Conservation (phyloP, 345 rosid genomes). For the Eucalyptus pumila region DNA sequence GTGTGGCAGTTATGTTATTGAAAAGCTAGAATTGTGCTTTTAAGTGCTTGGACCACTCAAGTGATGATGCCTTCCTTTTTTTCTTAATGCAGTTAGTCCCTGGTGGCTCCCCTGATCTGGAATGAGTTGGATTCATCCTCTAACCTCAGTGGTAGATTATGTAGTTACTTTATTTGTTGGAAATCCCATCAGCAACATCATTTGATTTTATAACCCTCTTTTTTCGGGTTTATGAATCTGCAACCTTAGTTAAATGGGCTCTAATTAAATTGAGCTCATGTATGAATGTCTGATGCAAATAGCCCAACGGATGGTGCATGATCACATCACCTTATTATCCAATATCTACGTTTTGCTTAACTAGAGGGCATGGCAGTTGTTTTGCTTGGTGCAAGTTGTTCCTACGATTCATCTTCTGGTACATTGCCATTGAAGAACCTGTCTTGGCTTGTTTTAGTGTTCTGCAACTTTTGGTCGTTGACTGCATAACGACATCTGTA, state of each 20-base stretch:
- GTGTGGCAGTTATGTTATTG: background rate
- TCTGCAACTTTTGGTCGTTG: background rate
- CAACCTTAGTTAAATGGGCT: background rate
- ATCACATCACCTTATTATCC: background rate
- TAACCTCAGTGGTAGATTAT: background rate
- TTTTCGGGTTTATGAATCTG: background rate
- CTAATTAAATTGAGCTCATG: background rate
- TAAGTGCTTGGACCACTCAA: background rate
- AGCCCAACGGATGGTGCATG: background rate
- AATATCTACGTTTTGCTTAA: background rate
- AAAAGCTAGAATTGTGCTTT: background rate
- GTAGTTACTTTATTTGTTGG: background rate
- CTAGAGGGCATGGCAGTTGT: background rate
- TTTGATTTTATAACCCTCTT: background rate
- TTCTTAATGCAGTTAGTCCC: conserved; percentile 73
- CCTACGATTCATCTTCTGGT: background rate
- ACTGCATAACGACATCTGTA: background rate
- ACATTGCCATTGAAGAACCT: background rate
- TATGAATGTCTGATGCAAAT: background rate
- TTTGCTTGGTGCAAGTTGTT: background rate
- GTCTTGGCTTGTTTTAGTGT: background rate
- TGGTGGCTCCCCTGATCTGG: conserved; percentile 71
- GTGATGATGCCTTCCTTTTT: background rate
- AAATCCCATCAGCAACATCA: background rate
- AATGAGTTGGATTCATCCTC: background rate